Conservation (phyloP, 371 early-diverging fungal species). For the Actinomortierella ambigua region DNA sequence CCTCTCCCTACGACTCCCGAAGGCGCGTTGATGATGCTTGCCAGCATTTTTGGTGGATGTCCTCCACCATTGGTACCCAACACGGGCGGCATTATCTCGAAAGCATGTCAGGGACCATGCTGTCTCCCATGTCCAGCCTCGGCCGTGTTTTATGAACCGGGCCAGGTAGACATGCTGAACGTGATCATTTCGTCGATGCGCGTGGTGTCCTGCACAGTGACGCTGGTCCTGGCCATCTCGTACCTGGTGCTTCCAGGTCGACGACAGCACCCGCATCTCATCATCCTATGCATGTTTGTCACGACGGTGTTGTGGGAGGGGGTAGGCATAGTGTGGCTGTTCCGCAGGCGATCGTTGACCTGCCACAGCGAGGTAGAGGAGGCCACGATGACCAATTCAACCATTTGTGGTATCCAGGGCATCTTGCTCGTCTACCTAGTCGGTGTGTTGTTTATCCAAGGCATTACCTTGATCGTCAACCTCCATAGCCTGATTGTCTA, state of each 20-base stretch:
- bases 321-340: conserved; percentile 24
- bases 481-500: conserved; percentile 31
- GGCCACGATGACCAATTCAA: conserved; percentile 34
- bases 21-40: too few species aligned
- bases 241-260: conserved; percentile 32
- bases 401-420: conserved; percentile 43
- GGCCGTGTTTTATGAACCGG: conserved; percentile 26
- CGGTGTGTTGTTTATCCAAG: conserved; percentile 17
- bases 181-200: conserved; percentile 24
- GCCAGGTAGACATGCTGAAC: conserved; percentile 20
- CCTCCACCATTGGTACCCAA: too few species aligned
- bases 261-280: conserved; percentile 36
- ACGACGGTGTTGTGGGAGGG: conserved; percentile 30
- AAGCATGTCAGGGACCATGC: conserved; percentile 16
- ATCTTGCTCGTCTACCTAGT: conserved; percentile 20
- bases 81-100: neutral
- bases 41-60: too few species aligned
- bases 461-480: conserved; percentile 24
- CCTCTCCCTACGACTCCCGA: too few species aligned
- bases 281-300: conserved; percentile 15
- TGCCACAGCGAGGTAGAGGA: conserved; percentile 26
- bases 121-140: conserved; percentile 40
- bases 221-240: conserved; percentile 6
- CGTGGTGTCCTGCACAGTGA: conserved; percentile 9
- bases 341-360: conserved; percentile 14